These are phyloP conservation scores for Metarhizium brunneum DNA, from an alignment of 2,329 filamentous ascomycete species.

Conservation along the genomic window DNA sequence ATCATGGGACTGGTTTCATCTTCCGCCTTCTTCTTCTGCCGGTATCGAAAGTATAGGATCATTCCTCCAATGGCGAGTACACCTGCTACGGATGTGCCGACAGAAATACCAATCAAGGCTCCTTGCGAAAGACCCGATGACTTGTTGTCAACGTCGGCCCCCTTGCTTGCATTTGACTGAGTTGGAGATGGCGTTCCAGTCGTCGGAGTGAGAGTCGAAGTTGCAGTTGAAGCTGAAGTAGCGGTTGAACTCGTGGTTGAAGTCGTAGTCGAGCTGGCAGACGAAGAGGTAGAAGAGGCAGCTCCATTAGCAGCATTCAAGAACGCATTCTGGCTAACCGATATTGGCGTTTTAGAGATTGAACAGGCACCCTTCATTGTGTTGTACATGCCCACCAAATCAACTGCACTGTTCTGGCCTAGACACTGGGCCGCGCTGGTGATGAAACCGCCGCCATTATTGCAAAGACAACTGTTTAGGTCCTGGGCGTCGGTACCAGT, in stretches of 20 bases:
- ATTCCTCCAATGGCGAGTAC: conserved; percentile 16
- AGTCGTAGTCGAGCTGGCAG: conserved; percentile 24
- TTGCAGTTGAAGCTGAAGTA: conserved; percentile 1
- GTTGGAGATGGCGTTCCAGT: not conserved
- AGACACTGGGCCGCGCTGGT: conserved; percentile 37
- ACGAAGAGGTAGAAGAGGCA: not conserved
- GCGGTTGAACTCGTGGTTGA: conserved; percentile 3
- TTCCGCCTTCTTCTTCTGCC: conserved; percentile 15
- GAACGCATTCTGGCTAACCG: conserved; percentile 32
- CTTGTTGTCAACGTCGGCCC: not conserved
- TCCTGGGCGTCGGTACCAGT: conserved; percentile 25
- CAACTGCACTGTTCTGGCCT: conserved; percentile 20
- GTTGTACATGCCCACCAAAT: conserved; percentile 33
- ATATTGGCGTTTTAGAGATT: conserved; percentile 33
- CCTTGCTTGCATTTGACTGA: not conserved
- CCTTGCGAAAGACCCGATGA: conserved; percentile 21
- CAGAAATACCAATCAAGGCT: conserved; percentile 30
- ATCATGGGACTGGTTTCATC: conserved; percentile 24
- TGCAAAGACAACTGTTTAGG: conserved; percentile 41
- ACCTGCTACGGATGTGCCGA: conserved; percentile 24
- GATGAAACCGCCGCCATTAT: conserved; percentile 39
- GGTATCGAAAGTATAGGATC: conserved; percentile 17
- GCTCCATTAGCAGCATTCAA: conserved; percentile 15
- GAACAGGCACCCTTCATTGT: conserved; percentile 34
- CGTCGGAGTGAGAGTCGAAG: not conserved